Base-by-base conservation (phyloP, 768 basidiomycete species). In the Amylocystis lapponica region DNA sequence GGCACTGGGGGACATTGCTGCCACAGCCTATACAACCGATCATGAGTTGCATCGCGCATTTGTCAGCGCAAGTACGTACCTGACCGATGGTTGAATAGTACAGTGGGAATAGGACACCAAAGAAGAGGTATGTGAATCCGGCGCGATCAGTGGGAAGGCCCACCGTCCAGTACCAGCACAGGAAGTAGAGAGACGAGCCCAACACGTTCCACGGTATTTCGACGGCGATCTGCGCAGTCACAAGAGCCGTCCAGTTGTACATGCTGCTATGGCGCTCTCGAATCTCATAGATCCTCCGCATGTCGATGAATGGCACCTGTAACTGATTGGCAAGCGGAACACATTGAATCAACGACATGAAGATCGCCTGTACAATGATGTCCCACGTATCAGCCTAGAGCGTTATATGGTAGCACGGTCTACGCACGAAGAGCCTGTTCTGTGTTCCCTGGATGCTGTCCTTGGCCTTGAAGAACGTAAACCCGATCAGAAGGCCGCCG, bases 151-250 rank as follows among this genome's bases (percentile, higher is more conserved):
- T 52, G 7, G 59, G 55, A 49, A 64, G 66, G 6, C 68, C 70
- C 40, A 75, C 66, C 10, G 69, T 62, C 67, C 68, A 75, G 52
- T 67, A 76, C 72, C 71, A 78, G 56, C 69, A 69, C 32, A 67
- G 34, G 58, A 69, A 75, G 56, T 68, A 67, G 13, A 75, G 4
- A 9, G 69, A 61, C 0, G 66, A 64, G 5, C 57, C 57, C 31
- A 66, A 12, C n/a, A 71, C 66, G 44, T 72, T 72, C 58, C 70
- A 67, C 16, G 71, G 71, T 1, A 70, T 30, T 53, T 75, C 73
- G 27, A 63, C 62, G 30, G 66, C 44, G 40, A 66, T 52, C 45
- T 66, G 66, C 4, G 66, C 52, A 3, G 62, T 59, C 34, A 65
- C 29, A 27, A 66, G 54, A n/a, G 66, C 60, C 5, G 60, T 55